Conservation (phyloP, 345 rosid genomes). For the Salix exigua region DNA sequence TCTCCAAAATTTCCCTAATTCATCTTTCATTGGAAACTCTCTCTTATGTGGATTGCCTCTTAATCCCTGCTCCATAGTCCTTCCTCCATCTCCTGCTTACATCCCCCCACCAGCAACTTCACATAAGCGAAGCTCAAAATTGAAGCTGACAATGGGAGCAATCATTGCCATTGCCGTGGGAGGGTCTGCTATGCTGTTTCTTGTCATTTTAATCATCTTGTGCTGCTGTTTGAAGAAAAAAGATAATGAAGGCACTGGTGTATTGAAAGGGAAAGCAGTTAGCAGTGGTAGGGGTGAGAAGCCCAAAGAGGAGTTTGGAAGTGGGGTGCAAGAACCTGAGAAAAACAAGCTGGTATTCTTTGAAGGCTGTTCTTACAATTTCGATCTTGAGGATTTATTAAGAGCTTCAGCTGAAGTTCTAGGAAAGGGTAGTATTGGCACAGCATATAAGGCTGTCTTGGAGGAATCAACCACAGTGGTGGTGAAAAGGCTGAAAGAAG, state of each 20-base stretch:
- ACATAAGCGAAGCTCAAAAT: constrained; percentile 34
- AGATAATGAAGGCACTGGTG: constrained; percentile 41
- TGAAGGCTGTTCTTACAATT: constrained; percentile 67
- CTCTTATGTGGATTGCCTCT: constrained; percentile 64
- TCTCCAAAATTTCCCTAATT: constrained; percentile 59
- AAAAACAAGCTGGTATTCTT: constrained; percentile 82
- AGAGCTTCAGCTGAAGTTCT: constrained; percentile 93
- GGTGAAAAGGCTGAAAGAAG: constrained; percentile 83
- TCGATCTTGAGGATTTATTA: constrained; percentile 79
- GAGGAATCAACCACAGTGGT: constrained; percentile 78
- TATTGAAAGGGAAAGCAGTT: constrained; percentile 45
- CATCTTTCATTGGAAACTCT: constrained; percentile 68
- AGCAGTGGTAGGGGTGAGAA: constrained; percentile 54
- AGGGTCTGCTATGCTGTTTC: constrained; percentile 45
- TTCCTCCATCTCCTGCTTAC: constrained; percentile 36
- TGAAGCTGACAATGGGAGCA: constrained; percentile 49
- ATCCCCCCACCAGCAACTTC: constrained; percentile 44
- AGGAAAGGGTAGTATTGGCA: constrained; percentile 86
- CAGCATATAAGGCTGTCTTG: constrained; percentile 80
- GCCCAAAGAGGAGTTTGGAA: constrained; percentile 71
- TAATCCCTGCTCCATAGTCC: constrained; percentile 33
- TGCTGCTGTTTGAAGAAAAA: constrained; percentile 65
- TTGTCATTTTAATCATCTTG: constrained; percentile 41
- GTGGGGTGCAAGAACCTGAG: constrained; percentile 74
- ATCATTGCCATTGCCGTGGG: constrained; percentile 64